phyloP scores from a whole-genome alignment of 768 basidiomycete species.

The Amanita polypyramis region DNA sequence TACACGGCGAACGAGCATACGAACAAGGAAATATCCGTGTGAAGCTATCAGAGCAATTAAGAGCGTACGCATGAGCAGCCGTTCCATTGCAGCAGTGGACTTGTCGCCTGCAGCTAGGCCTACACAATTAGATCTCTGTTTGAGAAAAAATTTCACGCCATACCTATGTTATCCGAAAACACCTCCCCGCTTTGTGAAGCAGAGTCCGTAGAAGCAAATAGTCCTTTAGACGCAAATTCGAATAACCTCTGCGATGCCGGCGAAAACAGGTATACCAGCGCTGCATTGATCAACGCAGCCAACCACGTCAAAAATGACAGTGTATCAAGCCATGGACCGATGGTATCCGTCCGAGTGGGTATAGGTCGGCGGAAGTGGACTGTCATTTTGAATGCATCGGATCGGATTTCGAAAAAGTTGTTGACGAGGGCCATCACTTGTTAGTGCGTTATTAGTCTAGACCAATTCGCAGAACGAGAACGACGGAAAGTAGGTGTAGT shows the following conservation, averaged over 20 bases:
- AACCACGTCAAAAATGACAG: slow-evolving; percentile 87
- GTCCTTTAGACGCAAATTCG: slow-evolving; percentile 1
- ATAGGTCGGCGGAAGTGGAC: slow-evolving; percentile 77
- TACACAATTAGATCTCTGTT: background rate
- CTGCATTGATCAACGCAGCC: slow-evolving; percentile 77
- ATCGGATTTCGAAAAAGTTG: slow-evolving; percentile 85
- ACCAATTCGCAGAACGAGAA: no score
- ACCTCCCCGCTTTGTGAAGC: background rate
- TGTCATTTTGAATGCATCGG: slow-evolving; percentile 93
- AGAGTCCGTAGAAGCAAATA: background rate
- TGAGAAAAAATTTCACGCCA: background rate
- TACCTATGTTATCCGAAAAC: background rate
- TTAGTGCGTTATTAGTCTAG: background rate
- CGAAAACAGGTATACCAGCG: slow-evolving; percentile 86
- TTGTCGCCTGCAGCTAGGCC: slow-evolving; percentile 16
- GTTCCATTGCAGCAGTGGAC: slow-evolving; percentile 16
- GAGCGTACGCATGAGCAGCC: slow-evolving; percentile 50
- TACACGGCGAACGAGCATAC: slow-evolving; percentile 51
- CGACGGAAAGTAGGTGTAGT: no score
- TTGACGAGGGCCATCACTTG: slow-evolving; percentile 78
- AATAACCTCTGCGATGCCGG: slow-evolving; percentile 21
- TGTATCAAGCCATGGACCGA: slow-evolving; percentile 90
- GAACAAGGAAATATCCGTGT: slow-evolving; percentile 72
- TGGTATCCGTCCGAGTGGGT: slow-evolving; percentile 79
- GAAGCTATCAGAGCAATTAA: slow-evolving; percentile 75